Conservation (phyloP, 805 yeast genomes). For the Priceomyces fermenticarens region DNA sequence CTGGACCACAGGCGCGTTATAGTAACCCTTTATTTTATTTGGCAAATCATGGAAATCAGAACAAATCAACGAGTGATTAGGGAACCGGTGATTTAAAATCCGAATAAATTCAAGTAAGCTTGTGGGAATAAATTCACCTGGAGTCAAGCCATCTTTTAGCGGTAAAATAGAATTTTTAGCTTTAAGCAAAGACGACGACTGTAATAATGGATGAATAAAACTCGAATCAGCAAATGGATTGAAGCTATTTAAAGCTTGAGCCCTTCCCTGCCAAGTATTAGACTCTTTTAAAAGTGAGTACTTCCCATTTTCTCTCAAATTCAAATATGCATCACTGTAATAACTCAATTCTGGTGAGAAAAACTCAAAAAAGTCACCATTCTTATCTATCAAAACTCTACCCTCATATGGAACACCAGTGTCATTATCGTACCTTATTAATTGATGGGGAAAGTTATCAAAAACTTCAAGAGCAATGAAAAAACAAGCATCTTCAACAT, state of each 20-base stretch:
- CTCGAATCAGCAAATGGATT: conserved; percentile 29
- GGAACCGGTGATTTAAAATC: conserved; percentile 61
- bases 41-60: conserved; percentile 62
- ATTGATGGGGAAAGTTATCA: conserved; percentile 82
- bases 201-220: conserved; percentile 58
- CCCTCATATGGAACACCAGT: conserved; percentile 75
- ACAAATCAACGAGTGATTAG: conserved; percentile 69
- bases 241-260: conserved; percentile 23
- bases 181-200: conserved; percentile 39
- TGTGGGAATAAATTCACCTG: conserved; percentile 82
- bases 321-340: conserved; percentile 54
- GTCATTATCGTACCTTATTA: conserved; percentile 66
- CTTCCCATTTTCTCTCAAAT: conserved; percentile 49
- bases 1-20: conserved; percentile 76
- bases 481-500: conserved; percentile 64
- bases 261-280: conserved; percentile 17
- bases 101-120: conserved; percentile 63
- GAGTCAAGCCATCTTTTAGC: conserved; percentile 60
- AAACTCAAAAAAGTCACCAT: conserved; percentile 74
- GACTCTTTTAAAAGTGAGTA: conserved; percentile 31
- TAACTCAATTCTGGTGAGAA: conserved; percentile 60
- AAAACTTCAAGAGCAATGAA: conserved; percentile 80
- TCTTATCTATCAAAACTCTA: conserved; percentile 65
- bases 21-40: conserved; percentile 51
- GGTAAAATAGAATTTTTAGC: conserved; percentile 57